Evolutionary conservation across 164 flowering plant species (phyloP).

Genomic region (Euptelea pleiosperma): DNA sequence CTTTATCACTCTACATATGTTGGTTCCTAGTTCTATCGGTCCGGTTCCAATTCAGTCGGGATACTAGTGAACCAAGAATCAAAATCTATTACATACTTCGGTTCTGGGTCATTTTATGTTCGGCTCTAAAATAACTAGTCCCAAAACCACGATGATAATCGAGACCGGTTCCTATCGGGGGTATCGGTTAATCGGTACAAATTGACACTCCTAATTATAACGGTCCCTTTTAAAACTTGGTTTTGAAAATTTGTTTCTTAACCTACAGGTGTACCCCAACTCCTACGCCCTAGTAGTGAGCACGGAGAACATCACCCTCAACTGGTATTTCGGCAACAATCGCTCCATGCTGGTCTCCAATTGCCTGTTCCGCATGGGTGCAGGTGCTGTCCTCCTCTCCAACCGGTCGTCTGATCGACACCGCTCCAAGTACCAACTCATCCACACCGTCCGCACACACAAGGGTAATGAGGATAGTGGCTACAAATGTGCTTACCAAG

Average conservation of each 20-base stretch:
- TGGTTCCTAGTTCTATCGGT: no score
- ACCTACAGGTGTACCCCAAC: constrained; percentile 31
- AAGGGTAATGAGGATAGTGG: constrained; percentile 22
- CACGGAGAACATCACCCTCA: constrained; percentile 29
- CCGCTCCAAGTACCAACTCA: constrained; percentile 29
- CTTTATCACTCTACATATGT: no score
- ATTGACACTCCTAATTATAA: no score
- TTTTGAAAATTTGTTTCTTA: neutral
- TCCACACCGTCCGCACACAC: constrained; percentile 29
- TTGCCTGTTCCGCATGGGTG: constrained; percentile 35
- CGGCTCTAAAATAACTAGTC: no score
- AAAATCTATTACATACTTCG: no score
- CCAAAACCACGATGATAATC: no score
- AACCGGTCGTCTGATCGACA: constrained; percentile 21
- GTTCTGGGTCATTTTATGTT: no score
- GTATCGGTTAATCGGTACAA: no score
- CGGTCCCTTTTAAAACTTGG: no score
- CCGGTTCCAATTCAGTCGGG: no score
- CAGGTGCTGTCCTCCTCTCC: constrained; percentile 41
- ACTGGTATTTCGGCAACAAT: constrained; percentile 26
- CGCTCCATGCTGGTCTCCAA: constrained; percentile 26
- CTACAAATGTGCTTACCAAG: constrained; percentile 25
- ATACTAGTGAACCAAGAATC: no score
- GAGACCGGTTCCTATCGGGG: no score
- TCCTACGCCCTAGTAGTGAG: constrained; percentile 33